Evolutionary conservation across 345 rosid genomes (phyloP).

Genomic region (Hypericum perforatum): DNA sequence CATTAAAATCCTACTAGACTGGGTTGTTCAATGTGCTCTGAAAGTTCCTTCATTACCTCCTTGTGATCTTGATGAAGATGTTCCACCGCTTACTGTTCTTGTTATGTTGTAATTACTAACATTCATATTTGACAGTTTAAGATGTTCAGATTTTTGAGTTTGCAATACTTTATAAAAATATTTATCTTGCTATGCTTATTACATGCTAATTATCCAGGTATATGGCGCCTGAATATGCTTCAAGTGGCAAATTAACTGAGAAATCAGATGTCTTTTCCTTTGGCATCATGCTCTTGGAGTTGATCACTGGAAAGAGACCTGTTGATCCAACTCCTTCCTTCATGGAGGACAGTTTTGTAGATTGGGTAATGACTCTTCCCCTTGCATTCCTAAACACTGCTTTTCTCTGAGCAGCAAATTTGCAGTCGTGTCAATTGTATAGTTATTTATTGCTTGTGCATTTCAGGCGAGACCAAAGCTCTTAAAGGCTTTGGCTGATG

Average conservation of each 20-base stretch:
- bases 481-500: slow-evolving; percentile 28
- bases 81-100: too few species aligned
- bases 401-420: too few species aligned
- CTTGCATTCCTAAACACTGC: too few species aligned
- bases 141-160: background rate
- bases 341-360: slow-evolving; percentile 89
- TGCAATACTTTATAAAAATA: background rate
- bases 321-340: slow-evolving; percentile 47
- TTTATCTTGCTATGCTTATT: background rate
- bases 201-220: slow-evolving; percentile 33
- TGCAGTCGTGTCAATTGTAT: too few species aligned
- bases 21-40: too few species aligned
- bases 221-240: slow-evolving; percentile 94
- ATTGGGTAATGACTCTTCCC: slow-evolving; percentile 48
- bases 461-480: slow-evolving; percentile 14
- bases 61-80: too few species aligned
- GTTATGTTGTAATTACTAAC: too few species aligned
- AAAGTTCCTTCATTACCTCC: too few species aligned
- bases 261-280: slow-evolving; percentile 89
- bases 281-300: slow-evolving; percentile 85
- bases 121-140: background rate
- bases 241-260: slow-evolving; percentile 79
- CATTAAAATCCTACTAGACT: too few species aligned
- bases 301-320: slow-evolving; percentile 75
- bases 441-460: too few species aligned